These are phyloP conservation scores for Pseudodiploospora longispora DNA, from an alignment of 2,329 filamentous ascomycete species.

Conservation along the genomic window DNA sequence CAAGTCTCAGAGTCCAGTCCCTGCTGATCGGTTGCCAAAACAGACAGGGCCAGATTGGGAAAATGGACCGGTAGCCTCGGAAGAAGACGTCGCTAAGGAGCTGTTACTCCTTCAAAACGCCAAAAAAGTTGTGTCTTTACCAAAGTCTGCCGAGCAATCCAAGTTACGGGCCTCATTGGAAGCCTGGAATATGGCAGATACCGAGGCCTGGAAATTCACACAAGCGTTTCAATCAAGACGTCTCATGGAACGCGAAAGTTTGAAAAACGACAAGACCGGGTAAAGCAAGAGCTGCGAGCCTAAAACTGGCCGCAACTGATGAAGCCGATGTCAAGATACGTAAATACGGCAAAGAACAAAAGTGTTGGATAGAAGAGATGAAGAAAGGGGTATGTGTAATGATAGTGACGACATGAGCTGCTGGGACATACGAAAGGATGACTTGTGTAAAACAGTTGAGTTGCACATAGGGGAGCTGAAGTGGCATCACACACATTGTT, in stretches of 20 bases:
- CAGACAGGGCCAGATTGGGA: slow-evolving; percentile 23
- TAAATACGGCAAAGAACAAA: too few relatives aligned
- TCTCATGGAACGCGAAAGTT: slow-evolving; percentile 54
- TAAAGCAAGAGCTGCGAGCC: slow-evolving; percentile 55
- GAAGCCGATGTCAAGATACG: slow-evolving; percentile 28
- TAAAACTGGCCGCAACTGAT: slow-evolving; percentile 32
- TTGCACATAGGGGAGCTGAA: too few relatives aligned
- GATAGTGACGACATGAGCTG: too few relatives aligned
- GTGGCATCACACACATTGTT: too few relatives aligned
- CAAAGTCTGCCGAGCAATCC: slow-evolving; percentile 34
- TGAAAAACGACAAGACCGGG: slow-evolving; percentile 61
- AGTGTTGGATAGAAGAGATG: too few relatives aligned
- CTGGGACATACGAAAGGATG: too few relatives aligned
- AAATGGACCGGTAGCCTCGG: slow-evolving; percentile 41
- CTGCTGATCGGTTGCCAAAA: slow-evolving; percentile 14
- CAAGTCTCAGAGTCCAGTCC: slow-evolving; percentile 16
- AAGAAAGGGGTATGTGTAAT: too few relatives aligned
- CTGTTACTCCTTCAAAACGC: slow-evolving; percentile 40
- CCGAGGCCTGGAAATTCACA: slow-evolving; percentile 70
- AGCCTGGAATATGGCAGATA: slow-evolving; percentile 63
- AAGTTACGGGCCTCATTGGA: slow-evolving; percentile 48
- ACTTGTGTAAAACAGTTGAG: too few relatives aligned
- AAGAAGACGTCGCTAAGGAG: slow-evolving; percentile 48
- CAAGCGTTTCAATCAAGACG: slow-evolving; percentile 58
- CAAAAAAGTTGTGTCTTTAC: slow-evolving; percentile 42